Evolutionary conservation across 768 basidiomycete species (phyloP).

Genomic region (Phanerochaete sordida): DNA sequence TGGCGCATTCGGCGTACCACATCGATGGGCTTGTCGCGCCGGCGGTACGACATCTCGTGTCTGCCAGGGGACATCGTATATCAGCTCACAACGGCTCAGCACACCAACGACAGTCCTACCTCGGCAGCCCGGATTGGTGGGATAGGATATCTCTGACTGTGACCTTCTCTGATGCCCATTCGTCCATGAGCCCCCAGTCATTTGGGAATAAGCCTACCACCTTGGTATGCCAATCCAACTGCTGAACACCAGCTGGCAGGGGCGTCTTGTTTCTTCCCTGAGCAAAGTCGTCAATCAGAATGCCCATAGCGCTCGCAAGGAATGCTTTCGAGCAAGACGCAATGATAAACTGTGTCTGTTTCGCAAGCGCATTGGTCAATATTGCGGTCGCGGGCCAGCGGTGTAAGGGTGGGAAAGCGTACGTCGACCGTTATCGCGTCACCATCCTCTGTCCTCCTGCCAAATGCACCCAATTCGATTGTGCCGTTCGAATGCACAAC

Average conservation of each 20-base stretch:
- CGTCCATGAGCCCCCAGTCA: conserved; percentile 41
- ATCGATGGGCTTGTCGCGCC: conserved; percentile 24
- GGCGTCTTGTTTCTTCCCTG: conserved; percentile 21
- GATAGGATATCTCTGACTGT: conserved; percentile 35
- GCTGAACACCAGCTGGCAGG: conserved; percentile 15
- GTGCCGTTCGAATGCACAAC: conserved; percentile 9
- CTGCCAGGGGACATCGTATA: conserved; percentile 22
- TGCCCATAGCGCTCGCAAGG: conserved; percentile 20
- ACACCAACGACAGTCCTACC: conserved; percentile 20
- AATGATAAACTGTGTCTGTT: conserved; percentile 27
- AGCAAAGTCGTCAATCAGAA: conserved; percentile 29
- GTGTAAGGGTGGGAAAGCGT: background rate
- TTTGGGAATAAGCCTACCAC: conserved; percentile 34
- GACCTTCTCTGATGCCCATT: conserved; percentile 34
- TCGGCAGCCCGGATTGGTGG: conserved; percentile 37
- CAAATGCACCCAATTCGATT: conserved; percentile 7
- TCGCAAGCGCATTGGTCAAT: too few species aligned
- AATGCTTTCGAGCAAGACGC: conserved; percentile 31
- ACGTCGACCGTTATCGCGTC: conserved; percentile 6
- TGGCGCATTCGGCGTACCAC: conserved; percentile 24
- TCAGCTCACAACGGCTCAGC: too few species aligned
- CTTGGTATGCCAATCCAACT: conserved; percentile 26
- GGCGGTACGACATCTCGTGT: conserved; percentile 31
- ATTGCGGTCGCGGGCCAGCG: too few species aligned
- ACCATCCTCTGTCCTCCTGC: conserved; percentile 11